Conservation (phyloP, 2,329 filamentous ascomycete genomes). For the Exophiala spinifera region DNA sequence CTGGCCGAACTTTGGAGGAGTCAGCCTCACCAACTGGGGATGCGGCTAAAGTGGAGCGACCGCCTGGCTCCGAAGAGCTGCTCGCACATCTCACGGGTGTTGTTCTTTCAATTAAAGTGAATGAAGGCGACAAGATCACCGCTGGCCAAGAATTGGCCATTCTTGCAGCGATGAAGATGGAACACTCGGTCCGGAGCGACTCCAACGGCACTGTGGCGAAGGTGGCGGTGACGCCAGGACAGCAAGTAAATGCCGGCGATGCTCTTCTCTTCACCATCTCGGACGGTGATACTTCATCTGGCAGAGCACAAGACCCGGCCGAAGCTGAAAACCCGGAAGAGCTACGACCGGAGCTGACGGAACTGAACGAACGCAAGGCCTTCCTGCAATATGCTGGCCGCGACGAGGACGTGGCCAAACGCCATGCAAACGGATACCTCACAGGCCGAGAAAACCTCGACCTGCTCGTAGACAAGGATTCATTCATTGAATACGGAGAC, state of each 20-base stretch:
- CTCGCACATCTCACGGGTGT: constrained; percentile 18
- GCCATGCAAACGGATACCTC: constrained; percentile 23
- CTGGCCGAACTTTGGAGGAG: constrained; percentile 14
- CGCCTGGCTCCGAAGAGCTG: constrained; percentile 21
- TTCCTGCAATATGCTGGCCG: constrained; percentile 20
- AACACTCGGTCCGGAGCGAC: constrained; percentile 22
- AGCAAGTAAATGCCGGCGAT: constrained; percentile 23
- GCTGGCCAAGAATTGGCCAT: constrained; percentile 24
- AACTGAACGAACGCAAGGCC: constrained; percentile 23
- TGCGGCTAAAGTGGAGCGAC: constrained; percentile 21
- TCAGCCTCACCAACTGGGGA: constrained; percentile 8
- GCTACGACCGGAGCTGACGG: constrained; percentile 21
- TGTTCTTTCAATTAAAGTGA: constrained; percentile 21
- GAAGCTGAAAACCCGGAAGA: constrained; percentile 19
- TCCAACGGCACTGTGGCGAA: constrained; percentile 21
- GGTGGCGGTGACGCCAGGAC: constrained; percentile 22
- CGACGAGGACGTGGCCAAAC: constrained; percentile 22
- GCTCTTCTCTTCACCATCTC: constrained; percentile 19
- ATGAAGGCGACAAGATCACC: constrained; percentile 22
- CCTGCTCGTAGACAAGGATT: constrained; percentile 22
- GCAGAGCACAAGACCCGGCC: constrained; percentile 13
- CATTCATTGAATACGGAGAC: constrained; percentile 20
- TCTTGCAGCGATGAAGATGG: constrained; percentile 24
- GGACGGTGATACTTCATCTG: constrained; percentile 18
- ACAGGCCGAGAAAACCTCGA: constrained; percentile 23